Evolutionary conservation across 2,329 filamentous ascomycete genomes (phyloP), one percentile per base, ranked within the genome.

Genomic region (Paracoccidioides lutzii): DNA sequence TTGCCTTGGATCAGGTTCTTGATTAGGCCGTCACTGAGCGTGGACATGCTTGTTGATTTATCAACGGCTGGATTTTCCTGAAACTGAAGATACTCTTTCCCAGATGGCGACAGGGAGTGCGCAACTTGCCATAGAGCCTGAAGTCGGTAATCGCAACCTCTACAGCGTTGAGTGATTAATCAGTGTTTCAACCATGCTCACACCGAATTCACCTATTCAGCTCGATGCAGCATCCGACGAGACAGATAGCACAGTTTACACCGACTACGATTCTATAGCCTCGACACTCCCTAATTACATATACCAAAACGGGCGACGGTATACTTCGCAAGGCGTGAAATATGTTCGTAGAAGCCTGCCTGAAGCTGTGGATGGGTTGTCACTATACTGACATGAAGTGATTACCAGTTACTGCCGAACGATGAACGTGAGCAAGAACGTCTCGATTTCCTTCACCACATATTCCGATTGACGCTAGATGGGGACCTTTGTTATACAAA

Each of bases 391-490:
- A 52, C 15, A 38, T 30, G 33, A n/a, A 15, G 10, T 52, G 32
- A 41, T 38, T 22, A 35, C 15, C 49, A 52, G 54, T 22, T 58
- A 9, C 51, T 60, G 30, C 60, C 60, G 32, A 61, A 61, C 33
- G 60, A 61, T 48, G 60, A 59, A 53, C 56, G 58, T 38, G 70
- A 74, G 54, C 69, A 73, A 49, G 67, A 71, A 42, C 67, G 71
- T 0, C 63, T 75, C 2, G 71, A 74, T 48, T 71, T 73, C 61
- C 56, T 69, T 3, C 71, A 75, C 51, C 65, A 72, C 38, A 64
- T 70, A 12, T 68, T 67, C 53, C 60, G 58, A 14, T 51, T 60
- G 35, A 55, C 56, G 2, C 54, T 68, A 35, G 60, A 62, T n/a
- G 67, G 67, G 1, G 68, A 69, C 22, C 63, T 73, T 2, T 68